Evolutionary conservation across 768 basidiomycete species (phyloP), one percentile per base, ranked within the genome.

Genomic region (Pulveroboletus sp.): DNA sequence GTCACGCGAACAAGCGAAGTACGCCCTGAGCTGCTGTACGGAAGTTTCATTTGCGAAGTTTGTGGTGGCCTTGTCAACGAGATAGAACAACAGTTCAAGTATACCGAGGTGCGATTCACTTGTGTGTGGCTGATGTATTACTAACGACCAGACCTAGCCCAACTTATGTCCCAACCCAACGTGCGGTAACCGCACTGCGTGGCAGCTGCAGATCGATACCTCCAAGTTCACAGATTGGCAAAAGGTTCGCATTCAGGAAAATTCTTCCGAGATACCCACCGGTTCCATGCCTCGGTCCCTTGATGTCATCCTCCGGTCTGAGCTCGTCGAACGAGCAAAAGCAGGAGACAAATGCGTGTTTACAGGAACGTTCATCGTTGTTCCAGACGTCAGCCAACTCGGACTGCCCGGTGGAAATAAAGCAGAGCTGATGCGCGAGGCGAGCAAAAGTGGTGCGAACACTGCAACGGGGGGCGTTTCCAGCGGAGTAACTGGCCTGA

Each of bases 181-280:
- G 1, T 99, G 97, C 61, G 87, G 90, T 25, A 98, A 98, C 67
- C 82, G 94, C 25, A 69, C 72, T 16, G 87, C 81, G 27, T 99
- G 94, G 94, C 85, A 94, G 62, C 80, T 99, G 35, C 90, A 94
- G 64, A 92, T 98, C 49, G 95, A 98, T 65, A 85, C 86, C 45
- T 94, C 91, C 24, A 94, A 92, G 66, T 99, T 99, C 65, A 90
- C 92, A 1, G 97, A 99, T 65, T 98, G 97, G 97, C 97, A 99
- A 68, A 97, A 97, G 68, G 94, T 98, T 40, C 85, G 97, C 37
- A 97, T 99, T 38, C 97, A 99, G 63, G 97, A 99, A 73, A 98
- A 97, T 61, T 87, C 95, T 10, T 97, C 94, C 23, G 97, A 98
- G 70, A 98, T 99, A 49, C 97, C 97, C 1, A 98, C 95, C 0